A percentile compares a stretch with the other conserved stretches of the same genome.
phyloP scores from a whole-genome alignment of 805 yeast species.

The Kluyveromyces aestuarii region DNA sequence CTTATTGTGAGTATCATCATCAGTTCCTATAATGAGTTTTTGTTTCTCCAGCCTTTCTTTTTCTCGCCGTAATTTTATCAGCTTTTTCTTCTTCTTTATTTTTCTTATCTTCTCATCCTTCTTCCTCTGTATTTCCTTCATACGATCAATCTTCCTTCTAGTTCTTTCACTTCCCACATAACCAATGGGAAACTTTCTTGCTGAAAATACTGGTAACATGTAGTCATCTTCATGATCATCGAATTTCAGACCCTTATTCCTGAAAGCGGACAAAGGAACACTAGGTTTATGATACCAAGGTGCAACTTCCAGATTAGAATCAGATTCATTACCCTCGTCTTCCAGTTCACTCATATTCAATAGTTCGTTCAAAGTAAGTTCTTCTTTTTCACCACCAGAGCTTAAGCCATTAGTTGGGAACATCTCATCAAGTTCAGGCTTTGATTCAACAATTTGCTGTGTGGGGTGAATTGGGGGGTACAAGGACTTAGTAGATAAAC shows the following conservation, averaged over 20 bases:
- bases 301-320: constrained; percentile 26
- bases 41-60: constrained; percentile 24
- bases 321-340: constrained; percentile 44
- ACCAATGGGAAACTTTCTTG: constrained; percentile 28
- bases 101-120: constrained; percentile 27
- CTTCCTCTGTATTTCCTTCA: constrained; percentile 28
- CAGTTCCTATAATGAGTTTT: constrained; percentile 1
- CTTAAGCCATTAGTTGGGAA: constrained; percentile 10
- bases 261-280: constrained; percentile 82
- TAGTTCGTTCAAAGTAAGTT: constrained; percentile 64
- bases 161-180: constrained; percentile 29
- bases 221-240: constrained; percentile 25
- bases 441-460: constrained; percentile 19
- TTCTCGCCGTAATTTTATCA: constrained; percentile 24
- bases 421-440: constrained; percentile 10
- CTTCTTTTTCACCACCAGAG: constrained; percentile 31
- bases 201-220: constrained; percentile 22
- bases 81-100: constrained; percentile 26
- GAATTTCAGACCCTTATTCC: constrained; percentile 57
- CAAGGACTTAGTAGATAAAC: constrained; percentile 79
- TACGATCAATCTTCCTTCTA: constrained; percentile 27
- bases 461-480: constrained; percentile 38
- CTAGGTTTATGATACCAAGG: constrained; percentile 36
- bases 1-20: constrained; percentile 2
- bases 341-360: constrained; percentile 84